Evolutionary conservation across 768 basidiomycete genomes (phyloP).

Genomic region (Leccinum barrowsii): DNA sequence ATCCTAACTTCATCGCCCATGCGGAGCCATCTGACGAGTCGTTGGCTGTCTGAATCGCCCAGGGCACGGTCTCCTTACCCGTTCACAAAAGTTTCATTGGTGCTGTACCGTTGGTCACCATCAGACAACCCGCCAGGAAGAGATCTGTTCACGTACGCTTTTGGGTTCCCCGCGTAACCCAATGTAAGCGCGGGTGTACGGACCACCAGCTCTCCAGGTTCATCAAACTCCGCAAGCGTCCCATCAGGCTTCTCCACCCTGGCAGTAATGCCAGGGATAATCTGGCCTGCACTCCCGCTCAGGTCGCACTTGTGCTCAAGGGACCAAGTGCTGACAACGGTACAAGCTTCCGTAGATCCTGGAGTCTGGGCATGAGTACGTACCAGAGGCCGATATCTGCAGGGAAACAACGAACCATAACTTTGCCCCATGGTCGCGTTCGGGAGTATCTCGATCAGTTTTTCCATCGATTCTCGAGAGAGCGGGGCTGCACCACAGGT

Average conservation of each 20-base stretch:
- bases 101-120: constrained; percentile 36
- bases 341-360: constrained; percentile 67
- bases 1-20: constrained; percentile 72
- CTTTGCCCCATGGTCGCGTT: constrained; percentile 54
- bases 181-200: constrained; percentile 58
- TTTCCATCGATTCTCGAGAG: constrained; percentile 46
- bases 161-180: constrained; percentile 53
- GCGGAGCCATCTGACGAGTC: constrained; percentile 49
- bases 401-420: constrained; percentile 41
- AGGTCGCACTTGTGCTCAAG: constrained; percentile 42
- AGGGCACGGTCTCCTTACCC: constrained; percentile 24
- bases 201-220: constrained; percentile 61
- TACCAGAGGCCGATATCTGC: not conserved
- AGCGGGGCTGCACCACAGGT: constrained; percentile 58
- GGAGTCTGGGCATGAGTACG: not conserved
- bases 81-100: constrained; percentile 59
- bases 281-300: constrained; percentile 53
- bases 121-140: constrained; percentile 7
- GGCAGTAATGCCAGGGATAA: constrained; percentile 55
- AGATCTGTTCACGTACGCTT: constrained; percentile 46
- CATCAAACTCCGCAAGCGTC: constrained; percentile 49
- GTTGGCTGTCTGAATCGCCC: not conserved
- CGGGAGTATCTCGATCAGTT: constrained; percentile 46
- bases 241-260: constrained; percentile 60
- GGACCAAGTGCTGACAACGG: constrained; percentile 47